Percentiles rank a stretch among this genome's conserved stretches.
phyloP scores from a whole-genome alignment of 129 eudicot genomes.

The Erigeron canadensis region DNA sequence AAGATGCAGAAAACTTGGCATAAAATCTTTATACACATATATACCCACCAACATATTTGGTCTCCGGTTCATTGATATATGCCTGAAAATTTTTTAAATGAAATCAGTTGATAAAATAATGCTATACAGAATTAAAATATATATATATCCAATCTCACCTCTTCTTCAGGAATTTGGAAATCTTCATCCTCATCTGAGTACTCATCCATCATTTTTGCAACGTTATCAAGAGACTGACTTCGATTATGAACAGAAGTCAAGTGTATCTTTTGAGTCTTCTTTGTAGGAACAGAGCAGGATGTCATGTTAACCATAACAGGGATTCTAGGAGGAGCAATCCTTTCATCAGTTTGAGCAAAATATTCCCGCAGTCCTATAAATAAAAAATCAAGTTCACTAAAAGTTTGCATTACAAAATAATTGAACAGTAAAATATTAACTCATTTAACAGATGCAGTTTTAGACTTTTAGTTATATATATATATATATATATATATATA shows the following conservation, averaged over 20 bases:
- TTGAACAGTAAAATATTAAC: neutral
- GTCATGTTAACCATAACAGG: constrained; percentile 98
- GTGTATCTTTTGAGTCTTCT: constrained; percentile 52
- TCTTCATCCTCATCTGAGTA: constrained; percentile 97
- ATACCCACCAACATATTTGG: constrained; percentile 53
- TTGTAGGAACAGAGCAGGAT: constrained; percentile 65
- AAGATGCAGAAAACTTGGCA: neutral
- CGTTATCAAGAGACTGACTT: constrained; percentile 70
- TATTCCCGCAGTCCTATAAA: constrained; percentile 85
- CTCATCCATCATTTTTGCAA: constrained; percentile 81
- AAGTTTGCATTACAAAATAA: too few species aligned
- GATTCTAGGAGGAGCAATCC: constrained; percentile 83
- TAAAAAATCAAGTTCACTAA: constrained; percentile 10
- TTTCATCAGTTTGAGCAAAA: constrained; percentile 87
- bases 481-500: neutral
- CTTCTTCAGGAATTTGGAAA: constrained; percentile 66
- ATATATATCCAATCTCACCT: constrained; percentile 33
- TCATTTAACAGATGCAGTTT: constrained; percentile 3
- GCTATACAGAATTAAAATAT: neutral
- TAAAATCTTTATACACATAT: neutral
- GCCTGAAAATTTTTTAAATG: constrained; percentile 45
- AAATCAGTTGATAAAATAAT: constrained; percentile 10
- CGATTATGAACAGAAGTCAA: constrained; percentile 51
- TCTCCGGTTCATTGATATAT: constrained; percentile 47
- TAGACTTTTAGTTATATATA: neutral